Base-by-base conservation (phyloP, 1,284 basidiomycete genomes). In the Ustilago nuda region DNA sequence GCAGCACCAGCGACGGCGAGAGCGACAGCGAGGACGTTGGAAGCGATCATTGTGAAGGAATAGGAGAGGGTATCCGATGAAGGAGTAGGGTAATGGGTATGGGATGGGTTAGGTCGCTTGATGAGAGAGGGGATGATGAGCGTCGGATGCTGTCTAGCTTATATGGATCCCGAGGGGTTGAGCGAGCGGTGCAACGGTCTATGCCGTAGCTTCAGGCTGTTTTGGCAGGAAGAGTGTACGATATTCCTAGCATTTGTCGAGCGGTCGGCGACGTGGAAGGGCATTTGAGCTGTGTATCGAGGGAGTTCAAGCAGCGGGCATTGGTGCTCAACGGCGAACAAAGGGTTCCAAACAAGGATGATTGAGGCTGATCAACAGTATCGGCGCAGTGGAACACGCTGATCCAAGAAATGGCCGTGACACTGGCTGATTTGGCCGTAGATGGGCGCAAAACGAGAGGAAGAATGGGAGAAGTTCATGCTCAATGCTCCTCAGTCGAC, bases 11-110 rank as follows among this genome's bases (percentile, higher is more conserved):
- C 72, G 55, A 66, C 62, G 68, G 77, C 69, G 56, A 75, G 69
- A 36, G 63, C 75, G 53, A 79, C 56, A 70, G 78, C 66, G 52
- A 72, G 63, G 51, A 74, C 66, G 66, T 74, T 76, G 69, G 77
- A 54, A 71, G 79, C 78, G 65, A 81, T 69, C 81, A 82, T 82
- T 58, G 55, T 73, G 67, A 66, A 50, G 32, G 45, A n/a, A 15
- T 32, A 33, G n/a, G 35, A n/a, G 33, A 27, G n/a, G 17, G 41
- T 7, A 52, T 58, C 55, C 51, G 33, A 17, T 13, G 39, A 56
- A 46, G 45, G 37, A 52, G 53, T 15, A 4, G 19, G 33, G 9
- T 19, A 45, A 8, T 45, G n/a, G 41, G 56, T 43, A 41, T 46
- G 50, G 53, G 52, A 17, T 45, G 50, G 27, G 32, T 33, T 39